Evolutionary conservation across 192 early-diverging fungal species (phyloP).

Genomic region (Neocallimastix lanati): DNA sequence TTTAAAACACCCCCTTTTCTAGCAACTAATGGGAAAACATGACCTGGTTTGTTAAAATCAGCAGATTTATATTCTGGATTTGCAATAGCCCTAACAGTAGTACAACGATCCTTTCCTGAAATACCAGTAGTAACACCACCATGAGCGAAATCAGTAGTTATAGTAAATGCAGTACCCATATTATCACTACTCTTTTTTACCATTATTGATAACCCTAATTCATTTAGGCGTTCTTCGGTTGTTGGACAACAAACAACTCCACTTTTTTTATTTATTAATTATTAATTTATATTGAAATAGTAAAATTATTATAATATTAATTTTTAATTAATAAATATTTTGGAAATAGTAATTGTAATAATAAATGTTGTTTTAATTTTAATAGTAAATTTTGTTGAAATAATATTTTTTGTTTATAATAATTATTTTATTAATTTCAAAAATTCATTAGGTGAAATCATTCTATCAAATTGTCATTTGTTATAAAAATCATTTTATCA

Average conservation of each 20-base stretch:
- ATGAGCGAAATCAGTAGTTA: slow-evolving; percentile 67
- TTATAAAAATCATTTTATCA: too few relatives aligned
- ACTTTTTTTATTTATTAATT: slow-evolving; percentile 23
- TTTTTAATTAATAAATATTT: too few relatives aligned
- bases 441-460: too few relatives aligned
- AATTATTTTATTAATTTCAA: too few relatives aligned
- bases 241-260: slow-evolving; percentile 84
- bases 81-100: slow-evolving; percentile 59
- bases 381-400: too few relatives aligned
- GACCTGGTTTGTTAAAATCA: slow-evolving; percentile 78
- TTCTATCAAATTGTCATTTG: too few relatives aligned
- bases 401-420: too few relatives aligned
- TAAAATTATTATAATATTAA: too few relatives aligned
- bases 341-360: too few relatives aligned
- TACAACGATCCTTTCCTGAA: slow-evolving; percentile 73
- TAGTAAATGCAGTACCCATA: slow-evolving; percentile 83
- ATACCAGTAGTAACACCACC: slow-evolving; percentile 85
- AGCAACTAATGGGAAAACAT: slow-evolving; percentile 82
- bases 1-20: slow-evolving; percentile 61
- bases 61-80: slow-evolving; percentile 36
- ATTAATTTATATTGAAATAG: too few relatives aligned
- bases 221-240: slow-evolving; percentile 52
- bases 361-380: too few relatives aligned
- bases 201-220: slow-evolving; percentile 83
- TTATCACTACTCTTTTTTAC: slow-evolving; percentile 77